Evolutionary conservation across 2,329 filamentous ascomycete genomes (phyloP).

Genomic region (Leptosphaerulina australis): DNA sequence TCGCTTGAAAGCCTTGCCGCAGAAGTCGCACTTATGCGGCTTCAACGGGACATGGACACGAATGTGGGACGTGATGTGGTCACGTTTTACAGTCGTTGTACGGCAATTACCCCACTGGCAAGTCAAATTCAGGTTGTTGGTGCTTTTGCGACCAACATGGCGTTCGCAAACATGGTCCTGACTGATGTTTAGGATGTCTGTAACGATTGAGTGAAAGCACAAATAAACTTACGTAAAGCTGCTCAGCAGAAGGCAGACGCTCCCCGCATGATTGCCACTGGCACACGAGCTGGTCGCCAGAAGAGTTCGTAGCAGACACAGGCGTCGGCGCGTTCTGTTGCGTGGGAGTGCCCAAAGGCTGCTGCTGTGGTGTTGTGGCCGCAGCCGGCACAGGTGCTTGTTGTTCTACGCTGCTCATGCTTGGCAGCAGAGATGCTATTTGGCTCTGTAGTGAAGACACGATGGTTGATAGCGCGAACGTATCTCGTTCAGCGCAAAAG

Average conservation of each 20-base stretch:
- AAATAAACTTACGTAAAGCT: conserved; percentile 63
- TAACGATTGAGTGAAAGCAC: conserved; percentile 12
- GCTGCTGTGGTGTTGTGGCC: conserved; percentile 37
- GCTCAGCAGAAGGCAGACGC: conserved; percentile 62
- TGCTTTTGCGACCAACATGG: conserved; percentile 98
- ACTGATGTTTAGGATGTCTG: conserved; percentile 19
- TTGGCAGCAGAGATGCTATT: conserved; percentile 20
- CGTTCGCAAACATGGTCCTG: conserved; percentile 98
- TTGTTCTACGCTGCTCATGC: conserved; percentile 27
- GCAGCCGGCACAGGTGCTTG: conserved; percentile 32
- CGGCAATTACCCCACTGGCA: conserved; percentile 97
- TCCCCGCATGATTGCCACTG: conserved; percentile 69
- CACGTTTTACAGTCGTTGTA: conserved; percentile 96
- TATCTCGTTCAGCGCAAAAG: conserved; percentile 21
- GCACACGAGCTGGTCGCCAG: conserved; percentile 58
- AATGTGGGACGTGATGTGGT: conserved; percentile 99
- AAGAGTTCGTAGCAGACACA: conserved; percentile 35
- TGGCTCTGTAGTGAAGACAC: conserved; percentile 21
- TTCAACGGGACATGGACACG: conserved; percentile 98
- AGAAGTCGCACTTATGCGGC: conserved; percentile 99
- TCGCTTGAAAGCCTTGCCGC: conserved; percentile 98
- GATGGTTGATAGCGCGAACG: conserved; percentile 20
- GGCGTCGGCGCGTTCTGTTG: conserved; percentile 44
- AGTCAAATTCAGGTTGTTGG: conserved; percentile 96
- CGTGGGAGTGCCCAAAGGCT: conserved; percentile 41